These are phyloP conservation scores for Acanthamoeba lenticulata DNA, from an alignment of 208 protist genomes.

Conservation along the genomic window DNA sequence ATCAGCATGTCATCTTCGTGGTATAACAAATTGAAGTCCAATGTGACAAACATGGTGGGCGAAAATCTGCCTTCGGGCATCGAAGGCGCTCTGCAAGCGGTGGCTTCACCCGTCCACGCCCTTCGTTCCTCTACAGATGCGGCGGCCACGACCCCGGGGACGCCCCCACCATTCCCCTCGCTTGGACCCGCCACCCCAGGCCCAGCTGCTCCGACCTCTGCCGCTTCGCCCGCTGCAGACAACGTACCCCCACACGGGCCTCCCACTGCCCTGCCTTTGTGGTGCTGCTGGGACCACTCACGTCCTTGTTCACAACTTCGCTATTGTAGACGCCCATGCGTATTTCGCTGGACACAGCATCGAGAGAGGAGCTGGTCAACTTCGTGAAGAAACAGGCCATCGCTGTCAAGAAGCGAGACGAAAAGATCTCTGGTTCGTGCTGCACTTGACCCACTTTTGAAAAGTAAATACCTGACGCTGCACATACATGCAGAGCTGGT, in stretches of 20 bases:
- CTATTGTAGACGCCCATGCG: slow-evolving; percentile 22
- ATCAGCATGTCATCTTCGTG: too few relatives aligned
- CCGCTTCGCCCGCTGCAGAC: background rate
- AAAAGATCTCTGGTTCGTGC: slow-evolving; percentile 30
- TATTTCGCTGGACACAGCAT: slow-evolving; percentile 33
- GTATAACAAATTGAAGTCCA: slow-evolving; percentile 54
- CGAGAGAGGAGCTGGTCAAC: slow-evolving; percentile 5
- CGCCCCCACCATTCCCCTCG: background rate
- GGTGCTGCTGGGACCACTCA: background rate
- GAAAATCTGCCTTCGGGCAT: background rate
- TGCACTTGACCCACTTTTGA: background rate
- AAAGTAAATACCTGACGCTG: background rate
- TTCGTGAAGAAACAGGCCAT: slow-evolving; percentile 48
- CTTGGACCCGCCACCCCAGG: background rate
- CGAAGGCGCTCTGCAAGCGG: background rate
- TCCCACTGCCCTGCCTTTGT: background rate
- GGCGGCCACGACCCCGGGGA: background rate
- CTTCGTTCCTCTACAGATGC: background rate
- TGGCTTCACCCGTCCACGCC: background rate
- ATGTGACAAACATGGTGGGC: slow-evolving; percentile 9
- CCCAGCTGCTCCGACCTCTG: background rate
- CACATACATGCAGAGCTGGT: slow-evolving; percentile 55
- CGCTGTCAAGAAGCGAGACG: slow-evolving; percentile 47
- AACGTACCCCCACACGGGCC: background rate
- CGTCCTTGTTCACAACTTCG: too few relatives aligned